These are phyloP conservation scores for Balamuthia mandrillaris DNA, from an alignment of 208 protist genomes.

Conservation along the genomic window DNA sequence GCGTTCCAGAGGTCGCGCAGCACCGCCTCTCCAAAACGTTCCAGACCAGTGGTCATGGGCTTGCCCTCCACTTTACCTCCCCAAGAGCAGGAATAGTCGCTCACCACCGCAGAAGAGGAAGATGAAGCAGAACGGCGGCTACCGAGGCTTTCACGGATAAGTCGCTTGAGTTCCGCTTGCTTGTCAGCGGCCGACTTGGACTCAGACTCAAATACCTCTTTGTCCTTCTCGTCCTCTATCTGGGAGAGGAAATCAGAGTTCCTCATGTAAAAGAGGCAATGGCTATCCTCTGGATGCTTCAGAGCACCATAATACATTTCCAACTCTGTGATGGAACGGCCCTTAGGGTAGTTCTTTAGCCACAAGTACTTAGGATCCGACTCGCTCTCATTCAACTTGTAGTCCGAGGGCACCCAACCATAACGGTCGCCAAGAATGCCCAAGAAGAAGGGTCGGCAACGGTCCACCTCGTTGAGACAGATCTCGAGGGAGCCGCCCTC, in stretches of 20 bases:
- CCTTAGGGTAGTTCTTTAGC: conserved; percentile 48
- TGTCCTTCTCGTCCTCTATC: background rate
- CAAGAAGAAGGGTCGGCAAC: conserved; percentile 88
- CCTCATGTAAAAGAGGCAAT: conserved; percentile 78
- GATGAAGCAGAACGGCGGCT: too few species aligned
- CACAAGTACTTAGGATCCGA: too few species aligned
- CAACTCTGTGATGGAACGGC: conserved; percentile 88
- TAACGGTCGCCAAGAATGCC: conserved; percentile 83
- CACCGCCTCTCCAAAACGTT: conserved; percentile 37
- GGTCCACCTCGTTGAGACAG: conserved; percentile 89
- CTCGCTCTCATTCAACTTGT: conserved; percentile 34
- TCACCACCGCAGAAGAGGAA: background rate
- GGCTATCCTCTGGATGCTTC: background rate
- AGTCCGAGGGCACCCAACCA: conserved; percentile 51
- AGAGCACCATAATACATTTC: conserved; percentile 85
- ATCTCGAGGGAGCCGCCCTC: conserved; percentile 70
- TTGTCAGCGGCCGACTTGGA: background rate
- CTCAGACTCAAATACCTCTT: background rate
- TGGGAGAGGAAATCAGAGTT: background rate
- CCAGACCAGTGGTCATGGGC: conserved; percentile 6
- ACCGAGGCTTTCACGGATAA: background rate
- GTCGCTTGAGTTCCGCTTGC: background rate
- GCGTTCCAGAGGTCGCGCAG: conserved; percentile 48
- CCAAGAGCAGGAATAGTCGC: conserved; percentile 14
- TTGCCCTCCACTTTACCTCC: conserved; percentile 13